A percentile compares a stretch with the other conserved stretches of the same genome.
phyloP scores from a whole-genome alignment of 2,329 filamentous ascomycete species.

The Fusarium sp. region DNA sequence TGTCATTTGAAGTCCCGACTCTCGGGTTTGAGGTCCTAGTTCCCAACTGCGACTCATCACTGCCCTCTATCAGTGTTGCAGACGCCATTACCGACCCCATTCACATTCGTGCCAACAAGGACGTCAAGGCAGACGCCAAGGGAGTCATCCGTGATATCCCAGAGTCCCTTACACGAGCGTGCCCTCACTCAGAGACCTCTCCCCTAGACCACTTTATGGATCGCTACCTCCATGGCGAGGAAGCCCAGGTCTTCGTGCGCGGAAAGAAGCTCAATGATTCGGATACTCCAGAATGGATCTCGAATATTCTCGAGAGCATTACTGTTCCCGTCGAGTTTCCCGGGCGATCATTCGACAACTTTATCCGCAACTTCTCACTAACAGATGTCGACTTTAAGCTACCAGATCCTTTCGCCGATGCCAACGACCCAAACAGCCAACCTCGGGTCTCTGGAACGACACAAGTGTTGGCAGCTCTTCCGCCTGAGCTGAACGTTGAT shows the following conservation, averaged over 20 bases:
- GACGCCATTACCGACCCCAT: conserved; percentile 77
- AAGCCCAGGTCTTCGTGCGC: conserved; percentile 84
- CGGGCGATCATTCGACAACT: conserved; percentile 81
- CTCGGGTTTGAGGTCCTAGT: conserved; percentile 89
- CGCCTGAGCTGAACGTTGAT: conserved; percentile 87
- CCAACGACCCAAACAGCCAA: conserved; percentile 76
- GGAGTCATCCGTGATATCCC: conserved; percentile 81
- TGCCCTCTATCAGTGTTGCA: conserved; percentile 82
- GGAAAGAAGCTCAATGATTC: conserved; percentile 76
- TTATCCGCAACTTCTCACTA: conserved; percentile 90
- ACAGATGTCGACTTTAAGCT: conserved; percentile 87
- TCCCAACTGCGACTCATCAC: conserved; percentile 78
- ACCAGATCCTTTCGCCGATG: conserved; percentile 83
- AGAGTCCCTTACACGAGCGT: conserved; percentile 76
- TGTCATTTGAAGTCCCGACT: conserved; percentile 81
- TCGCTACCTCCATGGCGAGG: conserved; percentile 83
- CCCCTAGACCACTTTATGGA: conserved; percentile 86
- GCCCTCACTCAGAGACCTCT: conserved; percentile 81
- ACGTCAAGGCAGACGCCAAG: conserved; percentile 76
- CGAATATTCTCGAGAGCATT: conserved; percentile 82
- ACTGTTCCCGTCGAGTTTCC: conserved; percentile 88
- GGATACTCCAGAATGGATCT: conserved; percentile 84
- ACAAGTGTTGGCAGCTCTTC: conserved; percentile 80
- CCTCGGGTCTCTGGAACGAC: conserved; percentile 88
- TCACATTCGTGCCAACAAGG: conserved; percentile 73